Evolutionary conservation across 2,329 filamentous ascomycete species (phyloP).

Genomic region (Coleophoma crateriformis): DNA sequence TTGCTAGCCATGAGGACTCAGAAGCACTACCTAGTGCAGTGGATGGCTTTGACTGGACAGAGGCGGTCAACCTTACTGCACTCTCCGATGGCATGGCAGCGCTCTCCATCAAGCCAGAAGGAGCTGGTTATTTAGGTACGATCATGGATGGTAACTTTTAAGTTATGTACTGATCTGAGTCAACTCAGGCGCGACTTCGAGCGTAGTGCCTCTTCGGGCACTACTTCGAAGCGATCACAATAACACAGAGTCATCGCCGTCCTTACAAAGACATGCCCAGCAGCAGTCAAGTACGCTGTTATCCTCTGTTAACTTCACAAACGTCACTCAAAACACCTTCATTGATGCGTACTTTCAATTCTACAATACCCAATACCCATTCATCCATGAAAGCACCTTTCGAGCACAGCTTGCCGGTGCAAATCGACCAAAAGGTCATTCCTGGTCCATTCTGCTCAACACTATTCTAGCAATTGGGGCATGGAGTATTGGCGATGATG

Average conservation of each 20-base stretch:
- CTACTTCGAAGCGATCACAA: not conserved
- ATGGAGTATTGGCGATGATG: constrained; percentile 9
- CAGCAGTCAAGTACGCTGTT: not conserved
- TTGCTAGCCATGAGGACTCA: not conserved
- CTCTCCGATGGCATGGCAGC: constrained; percentile 29
- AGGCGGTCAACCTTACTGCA: constrained; percentile 5
- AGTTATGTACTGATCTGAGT: not conserved
- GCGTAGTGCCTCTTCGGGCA: constrained; percentile 5
- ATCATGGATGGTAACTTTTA: not conserved
- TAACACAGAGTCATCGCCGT: not conserved
- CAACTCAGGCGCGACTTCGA: constrained; percentile 9
- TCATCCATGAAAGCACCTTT: constrained; percentile 14
- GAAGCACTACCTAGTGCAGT: constrained; percentile 12
- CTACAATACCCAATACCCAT: constrained; percentile 14
- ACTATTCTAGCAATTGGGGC: constrained; percentile 12
- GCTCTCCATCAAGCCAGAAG: constrained; percentile 29
- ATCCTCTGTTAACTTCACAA: not conserved
- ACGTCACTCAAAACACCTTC: constrained; percentile 3
- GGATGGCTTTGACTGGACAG: constrained; percentile 16
- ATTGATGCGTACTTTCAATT: constrained; percentile 13
- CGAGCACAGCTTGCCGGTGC: constrained; percentile 9
- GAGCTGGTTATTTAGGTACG: constrained; percentile 26
- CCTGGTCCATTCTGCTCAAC: constrained; percentile 15
- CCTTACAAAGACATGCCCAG: not conserved
- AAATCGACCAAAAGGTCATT: constrained; percentile 7